Base-by-base conservation (phyloP, 371 early-diverging fungal genomes). In the Mortierella sp. region DNA sequence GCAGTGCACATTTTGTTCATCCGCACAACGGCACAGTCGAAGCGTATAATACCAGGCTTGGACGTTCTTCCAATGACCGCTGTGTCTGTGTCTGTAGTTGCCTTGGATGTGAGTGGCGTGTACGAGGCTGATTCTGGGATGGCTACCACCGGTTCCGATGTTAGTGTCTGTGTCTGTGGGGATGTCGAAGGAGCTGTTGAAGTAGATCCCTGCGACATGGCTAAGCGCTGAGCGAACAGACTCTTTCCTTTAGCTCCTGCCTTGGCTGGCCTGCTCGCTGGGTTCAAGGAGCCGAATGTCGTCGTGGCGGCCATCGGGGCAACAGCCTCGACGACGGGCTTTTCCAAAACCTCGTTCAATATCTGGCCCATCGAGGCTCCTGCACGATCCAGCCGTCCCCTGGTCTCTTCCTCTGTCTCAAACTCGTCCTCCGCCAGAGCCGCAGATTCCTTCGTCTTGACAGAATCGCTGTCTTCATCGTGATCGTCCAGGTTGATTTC, bases 331-430 rank as follows among this genome's bases (percentile, higher is more conserved):
- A 44, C 57, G 4, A 56, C 64, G 8, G 76, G 76, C 27, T 75
- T 75, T 34, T 75, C 76, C 2, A 60, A 50, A 17, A 75, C 76
- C 17, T 69, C 76, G 31, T 60, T 50, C 23, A 75, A 27, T 21
- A 75, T 60, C 37, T 68, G 69, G 24, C 76, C 69, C 57, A 75
- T 64, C 17, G 76, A 75, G 1, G 61, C 56, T 7, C 61, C 64
- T 21, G 69, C 69, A 14, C 19, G 41, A 28, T 31, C 37, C 44
- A 75, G 42, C 28, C 76, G 39, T 24, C 56, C 44, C 17, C 56
- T 55, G 12, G 76, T 75, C 30, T 75, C 61, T 14, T 75, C 69
- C 44, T 69, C 69, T 21, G 76, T 75, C 50, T 75, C 72, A 34
- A 60, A 19, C n/a, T 48, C 56, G 17, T 52, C 47, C 15, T 49